These are phyloP conservation scores for Cymbopogon citratus DNA, from an alignment of 176 grass and related monocot species.

Conservation along the genomic window DNA sequence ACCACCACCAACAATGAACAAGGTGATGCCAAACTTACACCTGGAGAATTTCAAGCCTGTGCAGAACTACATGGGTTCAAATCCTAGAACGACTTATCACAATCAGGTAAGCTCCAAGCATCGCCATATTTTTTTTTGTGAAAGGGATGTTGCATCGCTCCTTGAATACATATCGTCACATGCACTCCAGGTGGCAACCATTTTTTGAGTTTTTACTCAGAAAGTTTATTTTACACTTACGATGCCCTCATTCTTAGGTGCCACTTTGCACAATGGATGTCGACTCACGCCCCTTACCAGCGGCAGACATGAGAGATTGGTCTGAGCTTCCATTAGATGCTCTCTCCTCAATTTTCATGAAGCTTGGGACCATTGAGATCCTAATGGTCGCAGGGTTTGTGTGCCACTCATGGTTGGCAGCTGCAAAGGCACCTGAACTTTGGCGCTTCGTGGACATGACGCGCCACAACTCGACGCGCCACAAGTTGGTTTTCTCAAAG, in stretches of 20 bases:
- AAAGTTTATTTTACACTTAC: neutral
- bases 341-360: conserved; percentile 22
- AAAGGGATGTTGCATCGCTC: neutral
- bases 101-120: neutral
- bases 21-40: neutral
- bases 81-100: neutral
- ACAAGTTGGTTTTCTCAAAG: conserved; percentile 28
- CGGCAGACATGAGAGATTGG: neutral
- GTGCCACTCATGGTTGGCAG: conserved; percentile 27
- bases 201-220: neutral
- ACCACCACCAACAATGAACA: neutral
- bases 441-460: neutral
- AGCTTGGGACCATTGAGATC: conserved; percentile 23
- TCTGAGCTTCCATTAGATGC: conserved; percentile 1
- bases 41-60: neutral
- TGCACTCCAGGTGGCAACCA: neutral
- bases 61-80: neutral
- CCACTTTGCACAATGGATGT: conserved; percentile 8
- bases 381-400: conserved; percentile 23
- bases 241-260: neutral
- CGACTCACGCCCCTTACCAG: neutral
- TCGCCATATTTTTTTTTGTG: neutral
- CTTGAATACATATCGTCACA: neutral
- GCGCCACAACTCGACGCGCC: neutral
- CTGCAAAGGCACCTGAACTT: conserved; percentile 16